Evolutionary conservation across 306 rosid species (phyloP).

Genomic region (Cucurbita pepo): DNA sequence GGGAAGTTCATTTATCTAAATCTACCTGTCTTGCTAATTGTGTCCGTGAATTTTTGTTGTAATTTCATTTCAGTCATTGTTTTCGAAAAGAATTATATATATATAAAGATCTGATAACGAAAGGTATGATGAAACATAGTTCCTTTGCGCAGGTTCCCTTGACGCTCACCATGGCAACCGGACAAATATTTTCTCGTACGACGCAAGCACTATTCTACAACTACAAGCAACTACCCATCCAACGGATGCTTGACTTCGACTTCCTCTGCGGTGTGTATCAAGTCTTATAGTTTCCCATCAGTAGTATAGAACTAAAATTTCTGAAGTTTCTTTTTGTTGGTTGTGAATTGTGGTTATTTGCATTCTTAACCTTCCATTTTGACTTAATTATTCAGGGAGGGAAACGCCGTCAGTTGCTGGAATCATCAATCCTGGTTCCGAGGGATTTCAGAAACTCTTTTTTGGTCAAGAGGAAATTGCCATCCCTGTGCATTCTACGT

Average conservation of each 20-base stretch:
- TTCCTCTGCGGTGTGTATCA: slow-evolving; percentile 74
- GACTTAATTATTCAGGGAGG: slow-evolving; percentile 44
- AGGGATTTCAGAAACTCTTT: slow-evolving; percentile 95
- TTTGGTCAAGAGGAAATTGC: slow-evolving; percentile 98
- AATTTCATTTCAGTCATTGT: not conserved
- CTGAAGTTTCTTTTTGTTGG: not conserved
- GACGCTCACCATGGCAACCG: slow-evolving; percentile 60
- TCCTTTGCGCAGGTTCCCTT: slow-evolving; percentile 24
- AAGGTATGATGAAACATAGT: not conserved
- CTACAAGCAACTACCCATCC: slow-evolving; percentile 96
- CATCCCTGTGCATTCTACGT: slow-evolving; percentile 90
- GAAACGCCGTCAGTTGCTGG: slow-evolving; percentile 99
- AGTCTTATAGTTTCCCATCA: not conserved
- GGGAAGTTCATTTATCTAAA: not conserved
- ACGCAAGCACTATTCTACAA: slow-evolving; percentile 93
- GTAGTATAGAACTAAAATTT: not conserved
- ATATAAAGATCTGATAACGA: not conserved
- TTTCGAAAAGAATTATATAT: not conserved
- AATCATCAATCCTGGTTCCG: slow-evolving; percentile 88
- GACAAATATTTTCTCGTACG: slow-evolving; percentile 81
- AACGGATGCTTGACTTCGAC: slow-evolving; percentile 99
- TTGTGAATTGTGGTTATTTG: not conserved
- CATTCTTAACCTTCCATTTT: not conserved
- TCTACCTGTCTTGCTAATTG: not conserved
- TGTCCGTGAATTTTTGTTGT: not conserved